Conservation (phyloP, 2,329 filamentous ascomycete genomes). For the Aureobasidium namibiae region DNA sequence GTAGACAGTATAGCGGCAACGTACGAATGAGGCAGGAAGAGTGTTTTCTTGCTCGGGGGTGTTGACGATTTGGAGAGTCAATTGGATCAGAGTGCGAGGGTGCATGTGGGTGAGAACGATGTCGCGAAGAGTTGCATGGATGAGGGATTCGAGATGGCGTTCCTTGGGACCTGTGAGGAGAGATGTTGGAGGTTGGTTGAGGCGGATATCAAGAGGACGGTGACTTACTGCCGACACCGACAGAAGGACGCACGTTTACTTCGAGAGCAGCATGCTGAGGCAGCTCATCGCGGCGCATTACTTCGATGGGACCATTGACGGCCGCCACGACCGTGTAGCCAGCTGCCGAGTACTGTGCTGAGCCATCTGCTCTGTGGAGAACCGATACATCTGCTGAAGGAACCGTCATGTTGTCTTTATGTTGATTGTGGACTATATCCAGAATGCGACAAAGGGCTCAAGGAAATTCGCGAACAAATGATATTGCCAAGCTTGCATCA, state of each 20-base stretch:
- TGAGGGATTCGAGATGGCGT: conserved; percentile 69
- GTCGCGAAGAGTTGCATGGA: conserved; percentile 64
- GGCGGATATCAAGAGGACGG: background rate
- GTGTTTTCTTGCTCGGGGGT: conserved; percentile 58
- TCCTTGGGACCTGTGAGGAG: conserved; percentile 35
- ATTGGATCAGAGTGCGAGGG: conserved; percentile 68
- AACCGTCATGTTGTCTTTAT: conserved; percentile 4
- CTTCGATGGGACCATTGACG: conserved; percentile 90
- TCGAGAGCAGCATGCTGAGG: conserved; percentile 87
- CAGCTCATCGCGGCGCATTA: conserved; percentile 77
- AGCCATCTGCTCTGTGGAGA: conserved; percentile 68
- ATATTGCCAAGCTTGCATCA: background rate
- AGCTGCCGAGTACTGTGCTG: conserved; percentile 64
- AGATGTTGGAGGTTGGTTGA: background rate
- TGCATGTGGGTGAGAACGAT: conserved; percentile 68
- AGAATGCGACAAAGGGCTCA: background rate
- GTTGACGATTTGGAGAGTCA: conserved; percentile 68
- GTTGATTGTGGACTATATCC: background rate
- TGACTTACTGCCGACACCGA: conserved; percentile 68
- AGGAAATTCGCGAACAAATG: conserved; percentile 2
- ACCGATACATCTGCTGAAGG: conserved; percentile 18
- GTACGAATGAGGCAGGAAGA: conserved; percentile 52
- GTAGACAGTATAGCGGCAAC: too few species aligned
- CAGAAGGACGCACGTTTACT: conserved; percentile 78
- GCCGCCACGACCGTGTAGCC: conserved; percentile 77